Conservation (phyloP, 2,329 filamentous ascomycete genomes). For the Nectriaceae sp. region DNA sequence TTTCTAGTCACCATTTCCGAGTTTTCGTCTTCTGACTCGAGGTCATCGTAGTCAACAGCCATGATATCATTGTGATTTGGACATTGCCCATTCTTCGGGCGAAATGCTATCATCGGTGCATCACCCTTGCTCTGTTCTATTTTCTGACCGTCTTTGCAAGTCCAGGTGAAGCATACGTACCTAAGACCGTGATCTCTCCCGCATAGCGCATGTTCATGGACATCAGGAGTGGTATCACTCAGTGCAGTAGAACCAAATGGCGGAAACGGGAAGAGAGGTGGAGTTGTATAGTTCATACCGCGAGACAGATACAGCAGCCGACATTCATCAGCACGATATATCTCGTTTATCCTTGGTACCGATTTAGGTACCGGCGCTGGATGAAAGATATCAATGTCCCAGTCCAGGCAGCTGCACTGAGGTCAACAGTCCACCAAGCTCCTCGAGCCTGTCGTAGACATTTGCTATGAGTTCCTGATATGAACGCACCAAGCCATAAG, state of each 20-base stretch:
- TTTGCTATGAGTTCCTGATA: constrained; percentile 10
- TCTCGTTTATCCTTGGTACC: neutral
- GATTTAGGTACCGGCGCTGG: constrained; percentile 1
- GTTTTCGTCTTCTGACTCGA: constrained; percentile 13
- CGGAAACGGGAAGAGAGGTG: constrained; percentile 18
- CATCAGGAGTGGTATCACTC: constrained; percentile 18
- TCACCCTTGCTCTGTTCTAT: neutral
- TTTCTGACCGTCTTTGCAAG: constrained; percentile 2
- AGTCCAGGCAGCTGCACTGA: constrained; percentile 18
- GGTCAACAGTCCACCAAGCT: constrained; percentile 17
- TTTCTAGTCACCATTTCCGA: constrained; percentile 29
- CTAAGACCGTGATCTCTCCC: constrained; percentile 4
- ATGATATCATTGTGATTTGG: neutral
- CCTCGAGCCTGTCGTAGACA: constrained; percentile 8
- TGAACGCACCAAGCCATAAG: constrained; percentile 22
- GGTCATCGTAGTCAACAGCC: constrained; percentile 6
- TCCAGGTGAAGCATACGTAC: constrained; percentile 9
- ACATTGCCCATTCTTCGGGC: constrained; percentile 2
- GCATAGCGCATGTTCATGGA: constrained; percentile 15
- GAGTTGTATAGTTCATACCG: constrained; percentile 4
- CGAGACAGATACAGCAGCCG: constrained; percentile 18
- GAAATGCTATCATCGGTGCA: fast-evolving
- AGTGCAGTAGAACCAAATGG: constrained; percentile 18
- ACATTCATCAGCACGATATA: constrained; percentile 23
- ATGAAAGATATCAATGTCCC: constrained; percentile 16